Conservation (phyloP, 108 stramenopile genomes). For the Nitzschia sp. region DNA sequence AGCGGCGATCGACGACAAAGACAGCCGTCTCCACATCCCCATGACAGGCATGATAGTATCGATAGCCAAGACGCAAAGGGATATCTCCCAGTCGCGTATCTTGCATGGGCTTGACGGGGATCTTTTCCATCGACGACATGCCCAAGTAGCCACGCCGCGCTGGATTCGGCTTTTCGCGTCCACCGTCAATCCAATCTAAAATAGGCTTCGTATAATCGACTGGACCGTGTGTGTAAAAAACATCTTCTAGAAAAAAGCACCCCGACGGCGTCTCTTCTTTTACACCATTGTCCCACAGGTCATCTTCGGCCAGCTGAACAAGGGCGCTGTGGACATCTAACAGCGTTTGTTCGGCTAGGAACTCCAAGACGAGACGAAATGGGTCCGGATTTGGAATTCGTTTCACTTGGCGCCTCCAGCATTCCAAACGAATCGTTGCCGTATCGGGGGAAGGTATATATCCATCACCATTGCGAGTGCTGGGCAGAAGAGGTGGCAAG, state of each 20-base stretch:
- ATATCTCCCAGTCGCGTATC: slow-evolving; percentile 52
- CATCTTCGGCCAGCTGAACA: slow-evolving; percentile 58
- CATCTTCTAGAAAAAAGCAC: slow-evolving; percentile 74
- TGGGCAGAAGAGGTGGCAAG: slow-evolving; percentile 22
- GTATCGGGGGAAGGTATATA: background rate
- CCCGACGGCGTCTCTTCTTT: slow-evolving; percentile 38
- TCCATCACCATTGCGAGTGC: background rate
- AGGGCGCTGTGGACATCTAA: slow-evolving; percentile 73
- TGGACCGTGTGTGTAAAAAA: slow-evolving; percentile 63
- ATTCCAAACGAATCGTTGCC: slow-evolving; percentile 63
- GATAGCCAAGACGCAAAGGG: slow-evolving; percentile 60
- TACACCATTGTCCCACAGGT: slow-evolving; percentile 32
- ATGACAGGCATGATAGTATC: slow-evolving; percentile 71
- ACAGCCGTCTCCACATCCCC: slow-evolving; percentile 55
- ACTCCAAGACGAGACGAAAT: slow-evolving; percentile 71
- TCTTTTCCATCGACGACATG: slow-evolving; percentile 2
- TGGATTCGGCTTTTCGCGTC: background rate
- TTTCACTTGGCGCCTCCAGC: slow-evolving; percentile 55
- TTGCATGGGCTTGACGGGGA: slow-evolving; percentile 45
- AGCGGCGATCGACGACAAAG: slow-evolving; percentile 39
- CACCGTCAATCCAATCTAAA: slow-evolving; percentile 37
- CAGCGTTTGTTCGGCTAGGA: slow-evolving; percentile 67
- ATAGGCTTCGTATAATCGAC: slow-evolving; percentile 57
- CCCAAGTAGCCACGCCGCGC: slow-evolving; percentile 42
- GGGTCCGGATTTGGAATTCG: slow-evolving; percentile 47